phyloP scores from a whole-genome alignment of 2,329 filamentous ascomycete genomes.

The Anisogramma anomala region DNA sequence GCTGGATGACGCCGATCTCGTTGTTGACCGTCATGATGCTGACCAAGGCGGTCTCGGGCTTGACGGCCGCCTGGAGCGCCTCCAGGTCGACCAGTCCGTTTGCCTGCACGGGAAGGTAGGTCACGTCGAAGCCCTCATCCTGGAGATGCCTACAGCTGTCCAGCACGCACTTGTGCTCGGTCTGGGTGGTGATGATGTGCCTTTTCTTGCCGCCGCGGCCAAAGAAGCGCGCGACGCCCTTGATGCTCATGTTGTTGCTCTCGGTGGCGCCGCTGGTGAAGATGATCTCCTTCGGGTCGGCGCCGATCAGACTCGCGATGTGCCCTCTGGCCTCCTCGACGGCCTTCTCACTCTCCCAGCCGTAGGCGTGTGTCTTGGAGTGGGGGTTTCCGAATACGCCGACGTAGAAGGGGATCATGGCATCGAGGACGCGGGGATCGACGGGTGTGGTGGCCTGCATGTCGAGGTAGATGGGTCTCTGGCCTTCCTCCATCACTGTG shows the following conservation, averaged over 20 bases:
- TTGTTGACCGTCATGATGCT: slow-evolving; percentile 99
- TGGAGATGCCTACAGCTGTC: slow-evolving; percentile 95
- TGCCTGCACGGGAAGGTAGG: slow-evolving; percentile 83
- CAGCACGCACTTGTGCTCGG: slow-evolving; percentile 96
- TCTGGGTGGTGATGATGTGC: slow-evolving; percentile 95
- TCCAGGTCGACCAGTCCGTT: slow-evolving; percentile 80
- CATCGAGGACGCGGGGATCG: slow-evolving; percentile 87
- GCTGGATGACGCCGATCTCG: slow-evolving; percentile 98
- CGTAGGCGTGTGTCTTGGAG: slow-evolving; percentile 93
- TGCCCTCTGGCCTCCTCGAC: slow-evolving; percentile 78
- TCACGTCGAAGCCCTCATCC: slow-evolving; percentile 91
- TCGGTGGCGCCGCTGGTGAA: slow-evolving; percentile 97
- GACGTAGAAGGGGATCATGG: slow-evolving; percentile 91
- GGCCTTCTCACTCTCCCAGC: slow-evolving; percentile 94
- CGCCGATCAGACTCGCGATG: slow-evolving; percentile 77
- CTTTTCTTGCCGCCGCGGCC: slow-evolving; percentile 90
- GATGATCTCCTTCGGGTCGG: slow-evolving; percentile 95
- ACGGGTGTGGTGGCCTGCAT: slow-evolving; percentile 96
- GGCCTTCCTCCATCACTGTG: slow-evolving; percentile 83
- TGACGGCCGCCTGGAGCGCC: slow-evolving; percentile 76
- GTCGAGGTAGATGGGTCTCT: slow-evolving; percentile 91
- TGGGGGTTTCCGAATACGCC: slow-evolving; percentile 95
- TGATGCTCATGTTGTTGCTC: slow-evolving; percentile 99
- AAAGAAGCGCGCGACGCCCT: slow-evolving; percentile 93
- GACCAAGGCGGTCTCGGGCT: slow-evolving; percentile 81